Percentiles rank a stretch among this genome's conserved stretches.
Conservation (phyloP, 83 land plant species). For the Picea abies region DNA sequence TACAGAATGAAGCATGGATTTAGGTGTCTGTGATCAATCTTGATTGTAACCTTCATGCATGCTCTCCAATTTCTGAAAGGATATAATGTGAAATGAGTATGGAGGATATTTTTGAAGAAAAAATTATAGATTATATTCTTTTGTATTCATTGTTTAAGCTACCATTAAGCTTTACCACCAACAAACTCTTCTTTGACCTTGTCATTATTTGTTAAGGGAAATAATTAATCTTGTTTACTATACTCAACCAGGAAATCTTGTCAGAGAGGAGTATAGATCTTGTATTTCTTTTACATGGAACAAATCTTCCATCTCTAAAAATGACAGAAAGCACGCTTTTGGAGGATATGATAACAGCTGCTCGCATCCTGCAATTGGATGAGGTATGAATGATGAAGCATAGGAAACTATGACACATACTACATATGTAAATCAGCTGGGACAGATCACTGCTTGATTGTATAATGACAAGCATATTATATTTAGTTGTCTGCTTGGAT, state of each 20-base stretch:
- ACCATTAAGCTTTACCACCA: not conserved
- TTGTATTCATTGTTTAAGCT: not conserved
- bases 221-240: not conserved
- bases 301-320: not conserved
- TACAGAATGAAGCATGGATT: too few species aligned
- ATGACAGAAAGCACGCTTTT: constrained; percentile 10
- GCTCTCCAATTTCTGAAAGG: not conserved
- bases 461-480: constrained; percentile 2
- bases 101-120: not conserved
- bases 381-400: constrained; percentile 35
- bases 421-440: not conserved
- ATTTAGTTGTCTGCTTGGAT: not conserved
- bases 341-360: constrained; percentile 35
- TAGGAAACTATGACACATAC: not conserved
- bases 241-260: constrained; percentile 7
- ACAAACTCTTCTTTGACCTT: not conserved
- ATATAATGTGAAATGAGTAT: not conserved
- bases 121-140: not conserved
- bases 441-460: not conserved
- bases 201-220: not conserved
- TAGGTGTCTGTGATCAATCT: not conserved
- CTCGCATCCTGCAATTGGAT: constrained; percentile 46
- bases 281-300: not conserved
- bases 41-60: not conserved
- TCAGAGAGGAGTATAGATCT: constrained; percentile 11